phyloP scores from a whole-genome alignment of 495 filamentous ascomycete genomes.

The Talaromyces borbonicus region DNA sequence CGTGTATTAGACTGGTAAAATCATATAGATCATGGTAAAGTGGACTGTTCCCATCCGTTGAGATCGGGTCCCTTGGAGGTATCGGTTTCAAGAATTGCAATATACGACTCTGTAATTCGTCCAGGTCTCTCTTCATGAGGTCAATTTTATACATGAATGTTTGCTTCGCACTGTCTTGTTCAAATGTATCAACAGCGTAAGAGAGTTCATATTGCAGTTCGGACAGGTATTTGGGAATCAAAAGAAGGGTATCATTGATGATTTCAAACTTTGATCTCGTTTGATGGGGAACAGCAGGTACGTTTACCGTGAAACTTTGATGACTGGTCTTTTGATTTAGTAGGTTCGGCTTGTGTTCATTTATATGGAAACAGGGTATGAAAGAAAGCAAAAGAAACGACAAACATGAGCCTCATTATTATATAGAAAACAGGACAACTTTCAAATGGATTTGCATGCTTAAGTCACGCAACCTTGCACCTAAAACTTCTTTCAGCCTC shows the following conservation, averaged over 20 bases:
- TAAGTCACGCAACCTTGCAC: no score
- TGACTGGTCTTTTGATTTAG: no score
- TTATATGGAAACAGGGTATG: no score
- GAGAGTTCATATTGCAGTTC: not conserved
- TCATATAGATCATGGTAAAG: not conserved
- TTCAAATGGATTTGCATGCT: no score
- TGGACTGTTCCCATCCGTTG: not conserved
- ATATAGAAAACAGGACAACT: no score
- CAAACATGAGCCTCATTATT: no score
- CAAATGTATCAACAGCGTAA: not conserved
- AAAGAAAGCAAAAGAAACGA: no score
- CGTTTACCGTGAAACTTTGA: no score
- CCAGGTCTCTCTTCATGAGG: not conserved
- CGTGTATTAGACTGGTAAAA: not conserved
- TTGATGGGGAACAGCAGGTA: not conserved
- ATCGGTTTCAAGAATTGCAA: not conserved
- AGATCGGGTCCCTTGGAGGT: not conserved
- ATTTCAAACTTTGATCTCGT: not conserved
- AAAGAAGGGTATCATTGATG: slow-evolving; percentile 3
- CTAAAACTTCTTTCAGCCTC: no score
- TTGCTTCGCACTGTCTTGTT: not conserved
- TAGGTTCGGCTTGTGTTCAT: no score
- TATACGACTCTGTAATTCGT: not conserved
- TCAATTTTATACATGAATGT: not conserved
- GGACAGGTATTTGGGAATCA: not conserved